phyloP scores from a whole-genome alignment of 2,329 filamentous ascomycete species.

The Lasiodiplodia hormozganensis region DNA sequence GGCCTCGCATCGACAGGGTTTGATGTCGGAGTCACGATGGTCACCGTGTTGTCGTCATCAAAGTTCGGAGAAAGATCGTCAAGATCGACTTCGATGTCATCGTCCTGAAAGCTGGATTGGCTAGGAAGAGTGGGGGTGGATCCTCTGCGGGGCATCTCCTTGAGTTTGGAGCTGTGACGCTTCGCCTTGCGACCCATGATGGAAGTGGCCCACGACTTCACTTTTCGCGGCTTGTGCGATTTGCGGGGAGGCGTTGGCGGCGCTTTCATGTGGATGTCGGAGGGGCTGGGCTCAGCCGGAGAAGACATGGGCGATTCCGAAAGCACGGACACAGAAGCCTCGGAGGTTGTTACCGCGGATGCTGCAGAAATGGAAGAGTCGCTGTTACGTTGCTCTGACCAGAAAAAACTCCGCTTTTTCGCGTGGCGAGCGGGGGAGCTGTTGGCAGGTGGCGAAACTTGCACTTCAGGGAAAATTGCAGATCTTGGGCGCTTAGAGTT shows the following conservation, averaged over 20 bases:
- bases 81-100: conserved; percentile 42
- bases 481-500: conserved; percentile 47
- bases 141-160: conserved; percentile 39
- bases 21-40: conserved; percentile 47
- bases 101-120: conserved; percentile 32
- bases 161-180: conserved; percentile 54
- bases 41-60: conserved; percentile 50
- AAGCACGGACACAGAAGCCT: conserved; percentile 41
- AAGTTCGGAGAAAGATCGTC: conserved; percentile 49
- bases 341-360: conserved; percentile 43
- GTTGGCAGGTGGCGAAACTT: conserved; percentile 33
- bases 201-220: conserved; percentile 74
- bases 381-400: conserved; percentile 59
- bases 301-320: conserved; percentile 26
- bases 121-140: conserved; percentile 39
- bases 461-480: conserved; percentile 38
- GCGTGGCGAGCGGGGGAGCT: conserved; percentile 34
- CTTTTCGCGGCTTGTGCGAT: conserved; percentile 65
- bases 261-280: not conserved
- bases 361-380: conserved; percentile 43
- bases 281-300: conserved; percentile 19
- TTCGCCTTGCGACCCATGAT: conserved; percentile 70
- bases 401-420: conserved; percentile 49
- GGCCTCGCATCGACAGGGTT: conserved; percentile 33
- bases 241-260: conserved; percentile 25